phyloP scores from a whole-genome alignment of 768 basidiomycete species.

The Leucocoprinus leucothites region DNA sequence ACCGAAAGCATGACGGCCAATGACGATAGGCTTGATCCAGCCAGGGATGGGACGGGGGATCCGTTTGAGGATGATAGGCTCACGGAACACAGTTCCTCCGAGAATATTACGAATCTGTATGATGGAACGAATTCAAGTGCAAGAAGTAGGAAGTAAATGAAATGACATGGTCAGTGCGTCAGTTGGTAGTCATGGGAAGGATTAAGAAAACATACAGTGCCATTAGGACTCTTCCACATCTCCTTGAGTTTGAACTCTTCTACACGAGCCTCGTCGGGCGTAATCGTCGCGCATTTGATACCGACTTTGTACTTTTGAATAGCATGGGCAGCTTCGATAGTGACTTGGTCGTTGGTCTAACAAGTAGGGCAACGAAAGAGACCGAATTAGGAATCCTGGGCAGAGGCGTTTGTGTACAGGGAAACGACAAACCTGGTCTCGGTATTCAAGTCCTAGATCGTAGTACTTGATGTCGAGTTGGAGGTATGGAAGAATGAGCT shows the following conservation, averaged over 20 bases:
- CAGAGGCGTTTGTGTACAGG: neutral
- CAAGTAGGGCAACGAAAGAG: neutral
- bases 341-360: slow-evolving; percentile 92
- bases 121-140: too few relatives aligned
- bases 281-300: slow-evolving; percentile 99
- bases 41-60: slow-evolving; percentile 95
- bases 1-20: slow-evolving; percentile 96
- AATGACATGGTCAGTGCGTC: neutral
- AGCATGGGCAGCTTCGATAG: slow-evolving; percentile 90
- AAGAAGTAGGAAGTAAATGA: slow-evolving; percentile 1
- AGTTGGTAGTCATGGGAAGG: neutral
- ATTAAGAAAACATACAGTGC: slow-evolving; percentile 57
- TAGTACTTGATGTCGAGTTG: slow-evolving; percentile 98
- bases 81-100: slow-evolving; percentile 97
- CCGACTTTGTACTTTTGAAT: slow-evolving; percentile 94
- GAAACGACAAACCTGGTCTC: slow-evolving; percentile 66
- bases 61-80: slow-evolving; percentile 89
- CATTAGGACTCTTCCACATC: slow-evolving; percentile 99
- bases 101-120: slow-evolving; percentile 96
- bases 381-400: neutral
- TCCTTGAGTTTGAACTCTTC: slow-evolving; percentile 97
- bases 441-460: slow-evolving; percentile 92
- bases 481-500: slow-evolving; percentile 95
- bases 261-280: slow-evolving; percentile 95
- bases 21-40: slow-evolving; percentile 95